Base-by-base conservation (phyloP, 1,284 basidiomycete genomes). In the Ceratobasidium sp. region DNA sequence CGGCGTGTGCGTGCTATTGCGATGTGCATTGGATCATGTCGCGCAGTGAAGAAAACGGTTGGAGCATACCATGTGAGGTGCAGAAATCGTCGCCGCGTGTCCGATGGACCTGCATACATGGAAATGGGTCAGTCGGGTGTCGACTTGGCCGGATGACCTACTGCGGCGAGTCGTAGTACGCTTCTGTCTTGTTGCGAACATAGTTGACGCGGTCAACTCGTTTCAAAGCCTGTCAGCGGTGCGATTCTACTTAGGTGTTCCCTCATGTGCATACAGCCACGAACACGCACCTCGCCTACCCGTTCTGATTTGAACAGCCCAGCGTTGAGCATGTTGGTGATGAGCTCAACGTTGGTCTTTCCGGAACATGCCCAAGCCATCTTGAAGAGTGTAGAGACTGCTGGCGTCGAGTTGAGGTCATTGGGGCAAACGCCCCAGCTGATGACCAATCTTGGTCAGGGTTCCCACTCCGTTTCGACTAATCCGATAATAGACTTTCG, bases 341-440 rank as follows among this genome's bases (percentile, higher is more conserved):
- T 83, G 49, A 96, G 86, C 75, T 92, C 90, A 18, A 80, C 77
- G 77, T 94, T 95, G 3, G 86, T 86, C 18, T 77, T 80, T 44
- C 92, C 93, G 62, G 83, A 85, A 78, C 89, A 92, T 30, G 84
- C 83, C 92, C 94, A 95, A 33, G 94, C 94, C 93, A 95, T 92
- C 46, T 36, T 77, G 25, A 48, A 25, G 42, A 49, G 11, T 21
- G 38, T 23, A 12, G 14, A 18, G 58, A 23, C 21, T 42, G 30
- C 6, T 40, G 51, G n/a, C 30, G 49, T 64, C 62, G 51, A 25
- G 58, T 64, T 49, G 62, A 64, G 62, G 30, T 36, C 44, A 49
- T 64, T 44, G 4, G 12, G 3, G 16, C 61, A 48, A 51, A 51
- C 61, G 42, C 44, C 61, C 44, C 61, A 63, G n/a, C 1, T 33